These are phyloP conservation scores for Moniliophthora roreri DNA, from an alignment of 1,284 basidiomycete genomes.

Conservation along the genomic window DNA sequence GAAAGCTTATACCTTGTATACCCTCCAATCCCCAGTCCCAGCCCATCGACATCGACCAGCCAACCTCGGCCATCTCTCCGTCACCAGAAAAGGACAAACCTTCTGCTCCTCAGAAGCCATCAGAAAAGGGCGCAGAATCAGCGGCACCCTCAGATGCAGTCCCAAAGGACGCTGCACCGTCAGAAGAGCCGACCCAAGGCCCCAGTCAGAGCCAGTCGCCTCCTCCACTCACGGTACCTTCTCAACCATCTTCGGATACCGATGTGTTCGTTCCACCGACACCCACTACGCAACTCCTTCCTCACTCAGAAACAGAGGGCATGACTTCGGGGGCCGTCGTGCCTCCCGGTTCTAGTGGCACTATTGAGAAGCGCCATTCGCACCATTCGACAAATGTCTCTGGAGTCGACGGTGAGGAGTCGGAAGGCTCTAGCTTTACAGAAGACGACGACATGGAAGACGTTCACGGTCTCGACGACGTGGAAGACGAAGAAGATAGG, in stretches of 20 bases:
- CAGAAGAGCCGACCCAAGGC: slow-evolving; percentile 2
- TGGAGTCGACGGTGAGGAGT: slow-evolving; percentile 39
- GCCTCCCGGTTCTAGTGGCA: slow-evolving; percentile 49
- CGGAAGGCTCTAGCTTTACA: slow-evolving; percentile 45
- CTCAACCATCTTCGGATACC: slow-evolving; percentile 24
- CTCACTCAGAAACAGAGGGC: slow-evolving; percentile 52
- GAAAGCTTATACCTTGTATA: slow-evolving; percentile 50
- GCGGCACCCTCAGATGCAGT: slow-evolving; percentile 18
- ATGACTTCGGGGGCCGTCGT: slow-evolving; percentile 58
- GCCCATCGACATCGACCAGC: slow-evolving; percentile 18
- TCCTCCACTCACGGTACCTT: slow-evolving; percentile 10
- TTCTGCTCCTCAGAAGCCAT: background rate
- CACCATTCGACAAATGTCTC: slow-evolving; percentile 29
- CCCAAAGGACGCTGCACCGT: slow-evolving; percentile 16
- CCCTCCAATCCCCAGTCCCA: slow-evolving; percentile 39
- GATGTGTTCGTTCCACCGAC: slow-evolving; percentile 55
- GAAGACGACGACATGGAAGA: slow-evolving; percentile 48
- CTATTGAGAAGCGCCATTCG: slow-evolving; percentile 15
- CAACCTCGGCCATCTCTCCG: slow-evolving; percentile 23
- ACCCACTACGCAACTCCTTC: slow-evolving; percentile 46
- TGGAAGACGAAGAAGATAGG: slow-evolving; percentile 51
- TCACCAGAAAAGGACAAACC: slow-evolving; percentile 11
- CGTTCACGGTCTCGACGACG: slow-evolving; percentile 34
- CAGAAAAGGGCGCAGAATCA: slow-evolving; percentile 13
- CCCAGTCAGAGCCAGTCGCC: slow-evolving; percentile 8